These are phyloP conservation scores for Cercophora samala DNA, from an alignment of 495 filamentous ascomycete species.

Conservation along the genomic window DNA sequence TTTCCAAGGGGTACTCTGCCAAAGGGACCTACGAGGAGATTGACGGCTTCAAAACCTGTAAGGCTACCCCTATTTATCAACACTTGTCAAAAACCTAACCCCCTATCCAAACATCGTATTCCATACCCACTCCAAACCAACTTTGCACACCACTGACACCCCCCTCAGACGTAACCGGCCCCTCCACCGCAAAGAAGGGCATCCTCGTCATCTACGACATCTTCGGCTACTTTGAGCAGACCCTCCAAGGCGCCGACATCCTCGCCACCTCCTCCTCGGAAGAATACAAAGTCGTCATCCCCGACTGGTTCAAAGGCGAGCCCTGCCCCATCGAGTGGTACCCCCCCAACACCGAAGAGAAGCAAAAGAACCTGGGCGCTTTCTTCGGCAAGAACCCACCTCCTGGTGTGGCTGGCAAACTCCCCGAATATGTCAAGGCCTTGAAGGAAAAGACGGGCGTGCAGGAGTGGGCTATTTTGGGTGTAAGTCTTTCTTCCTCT, in stretches of 20 bases:
- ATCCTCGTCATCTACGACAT: conserved; percentile 67
- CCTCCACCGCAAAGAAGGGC: conserved; percentile 53
- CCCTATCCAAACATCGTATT: not conserved
- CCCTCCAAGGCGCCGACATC: conserved; percentile 68
- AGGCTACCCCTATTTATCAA: not conserved
- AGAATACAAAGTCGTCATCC: conserved; percentile 63
- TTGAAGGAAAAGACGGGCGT: conserved; percentile 57
- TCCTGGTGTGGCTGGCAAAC: conserved; percentile 56
- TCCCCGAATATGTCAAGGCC: conserved; percentile 59
- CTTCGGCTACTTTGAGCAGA: conserved; percentile 70
- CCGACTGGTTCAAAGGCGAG: conserved; percentile 64
- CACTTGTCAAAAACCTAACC: no score
- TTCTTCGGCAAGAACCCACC: conserved; percentile 74
- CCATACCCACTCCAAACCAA: no score
- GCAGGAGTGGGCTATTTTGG: conserved; percentile 79
- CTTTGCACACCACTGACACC: not conserved
- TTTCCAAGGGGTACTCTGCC: conserved; percentile 56
- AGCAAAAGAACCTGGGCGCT: conserved; percentile 66
- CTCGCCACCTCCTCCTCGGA: conserved; percentile 54
- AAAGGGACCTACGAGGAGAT: conserved; percentile 64
- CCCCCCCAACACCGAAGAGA: conserved; percentile 77
- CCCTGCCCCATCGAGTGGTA: conserved; percentile 58
- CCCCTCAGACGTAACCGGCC: conserved; percentile 60
- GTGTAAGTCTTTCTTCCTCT: conserved; percentile 41
- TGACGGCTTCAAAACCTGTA: conserved; percentile 68